Base-by-base conservation (phyloP, 129 eudicot genomes). In the Glebionis coronaria region DNA sequence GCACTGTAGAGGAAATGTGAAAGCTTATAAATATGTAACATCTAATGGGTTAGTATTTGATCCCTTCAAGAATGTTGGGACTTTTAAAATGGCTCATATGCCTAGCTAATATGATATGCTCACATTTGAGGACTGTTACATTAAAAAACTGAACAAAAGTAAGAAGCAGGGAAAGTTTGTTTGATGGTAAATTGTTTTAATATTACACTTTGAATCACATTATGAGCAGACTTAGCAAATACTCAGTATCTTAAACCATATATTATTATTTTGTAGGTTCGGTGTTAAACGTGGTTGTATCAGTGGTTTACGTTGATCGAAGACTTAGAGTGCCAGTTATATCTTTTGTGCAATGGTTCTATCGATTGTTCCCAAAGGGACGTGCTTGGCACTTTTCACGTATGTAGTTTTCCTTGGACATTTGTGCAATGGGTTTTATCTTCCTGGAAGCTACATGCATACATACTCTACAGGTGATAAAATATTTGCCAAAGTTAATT, bases 361-460 rank as follows among this genome's bases (percentile, higher is more conserved):
- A 65, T 63, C 75, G 3, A 59, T 66, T 68, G 63, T 69, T 59
- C 75, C 75, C 38, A 80, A 76, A 73, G 75, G 86, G 85, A 77
- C 69, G 73, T 74, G 9, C 56, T 72, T 72, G 69, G 68, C 75
- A 19, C 51, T 77, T 61, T 77, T 87, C 59, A 49, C 71, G 28
- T 74, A 59, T 45, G 8, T 77, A 67, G 67, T 75, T 77, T 57
- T 84, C 12, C 46, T 74, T 12, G 70, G 49, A 19, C 79, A 73
- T 70, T 69, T 60, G 49, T 81, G 85, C 56, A 79, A 79, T 77
- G 90, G 90, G 7, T 87, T 87, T 62, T 87, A 87, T 74, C 77
- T 87, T 13, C 95, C 95, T 16, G 95, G 95, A 69, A 87, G 90
- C 80, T 87, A 87, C 83, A 84, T 87, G 95, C 90, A 73, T 59